Conservation (phyloP, 1,139 yeast species). For the Scheffersomyces stambukii region DNA sequence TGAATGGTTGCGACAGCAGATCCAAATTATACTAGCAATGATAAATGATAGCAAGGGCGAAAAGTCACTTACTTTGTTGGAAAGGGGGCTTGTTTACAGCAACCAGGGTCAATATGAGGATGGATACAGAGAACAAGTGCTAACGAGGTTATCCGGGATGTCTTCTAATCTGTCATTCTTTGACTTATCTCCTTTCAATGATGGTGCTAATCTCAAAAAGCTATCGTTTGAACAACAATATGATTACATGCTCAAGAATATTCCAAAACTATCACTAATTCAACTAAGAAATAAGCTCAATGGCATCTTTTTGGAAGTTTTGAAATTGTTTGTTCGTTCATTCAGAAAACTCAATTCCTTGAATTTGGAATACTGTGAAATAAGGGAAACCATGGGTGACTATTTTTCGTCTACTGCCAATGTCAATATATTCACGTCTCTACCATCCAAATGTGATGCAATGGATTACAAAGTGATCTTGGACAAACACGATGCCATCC, state of each 20-base stretch:
- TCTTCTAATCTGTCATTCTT: constrained; percentile 12
- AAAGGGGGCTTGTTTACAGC: constrained; percentile 32
- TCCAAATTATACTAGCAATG: constrained; percentile 38
- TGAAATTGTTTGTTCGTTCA: constrained; percentile 27
- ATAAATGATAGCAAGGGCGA: constrained; percentile 34
- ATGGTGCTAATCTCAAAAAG: constrained; percentile 8
- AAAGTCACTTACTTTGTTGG: constrained; percentile 17
- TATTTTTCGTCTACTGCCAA: constrained; percentile 8
- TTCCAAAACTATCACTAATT: constrained; percentile 30
- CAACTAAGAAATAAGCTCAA: constrained; percentile 31
- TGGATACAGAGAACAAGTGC: constrained; percentile 32
- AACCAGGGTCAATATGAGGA: constrained; percentile 22
- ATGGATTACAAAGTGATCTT: constrained; percentile 26
- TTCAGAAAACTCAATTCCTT: constrained; percentile 30
- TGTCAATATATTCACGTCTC: constrained; percentile 5
- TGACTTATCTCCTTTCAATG: constrained; percentile 29
- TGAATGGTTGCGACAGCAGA: constrained; percentile 46
- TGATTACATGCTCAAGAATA: constrained; percentile 21
- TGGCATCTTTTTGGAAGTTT: constrained; percentile 29
- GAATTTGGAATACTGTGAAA: constrained; percentile 23
- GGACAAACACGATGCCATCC: constrained; percentile 25
- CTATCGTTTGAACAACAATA: constrained; percentile 23
- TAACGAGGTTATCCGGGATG: constrained; percentile 15
- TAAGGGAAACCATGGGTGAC: constrained; percentile 27
- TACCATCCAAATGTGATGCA: constrained; percentile 31